Evolutionary conservation across 306 rosid species (phyloP).

Genomic region (Sechiopsis laciniata): DNA sequence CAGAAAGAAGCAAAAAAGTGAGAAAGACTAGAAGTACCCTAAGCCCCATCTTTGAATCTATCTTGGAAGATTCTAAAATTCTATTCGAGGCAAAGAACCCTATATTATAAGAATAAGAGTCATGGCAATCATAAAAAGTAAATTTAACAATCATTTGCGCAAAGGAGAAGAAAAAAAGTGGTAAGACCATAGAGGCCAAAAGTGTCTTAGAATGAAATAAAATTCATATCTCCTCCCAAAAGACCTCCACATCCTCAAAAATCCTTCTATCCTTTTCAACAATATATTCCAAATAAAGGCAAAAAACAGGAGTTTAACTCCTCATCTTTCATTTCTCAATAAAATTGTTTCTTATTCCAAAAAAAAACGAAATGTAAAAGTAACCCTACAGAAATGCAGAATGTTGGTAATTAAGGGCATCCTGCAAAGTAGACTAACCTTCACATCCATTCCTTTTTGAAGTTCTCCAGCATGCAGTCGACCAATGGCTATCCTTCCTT

Average conservation of each 20-base stretch:
- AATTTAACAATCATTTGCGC: neutral
- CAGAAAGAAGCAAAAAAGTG: neutral
- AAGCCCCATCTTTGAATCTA: neutral
- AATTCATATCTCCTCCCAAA: neutral
- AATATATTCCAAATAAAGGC: neutral
- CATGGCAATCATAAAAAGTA: neutral
- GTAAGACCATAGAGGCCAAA: neutral
- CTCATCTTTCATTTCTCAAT: no score
- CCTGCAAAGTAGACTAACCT: slow-evolving; percentile 44
- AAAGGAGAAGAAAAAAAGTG: neutral
- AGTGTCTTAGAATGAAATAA: neutral
- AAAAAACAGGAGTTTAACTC: neutral
- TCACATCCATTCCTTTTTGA: slow-evolving; percentile 75
- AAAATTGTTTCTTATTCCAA: no score
- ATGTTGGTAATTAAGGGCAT: slow-evolving; percentile 13
- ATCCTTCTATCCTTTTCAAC: neutral
- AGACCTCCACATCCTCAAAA: neutral
- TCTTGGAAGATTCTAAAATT: slow-evolving; percentile 6
- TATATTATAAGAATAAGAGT: neutral
- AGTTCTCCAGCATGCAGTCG: slow-evolving; percentile 87
- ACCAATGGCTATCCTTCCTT: slow-evolving; percentile 97
- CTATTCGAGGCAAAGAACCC: slow-evolving; percentile 1
- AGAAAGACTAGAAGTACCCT: neutral
- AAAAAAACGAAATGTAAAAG: neutral
- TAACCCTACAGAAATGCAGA: slow-evolving; percentile 20